Base-by-base conservation (phyloP, 352 stramenopile genomes). In the Saprolegnia diclina region DNA sequence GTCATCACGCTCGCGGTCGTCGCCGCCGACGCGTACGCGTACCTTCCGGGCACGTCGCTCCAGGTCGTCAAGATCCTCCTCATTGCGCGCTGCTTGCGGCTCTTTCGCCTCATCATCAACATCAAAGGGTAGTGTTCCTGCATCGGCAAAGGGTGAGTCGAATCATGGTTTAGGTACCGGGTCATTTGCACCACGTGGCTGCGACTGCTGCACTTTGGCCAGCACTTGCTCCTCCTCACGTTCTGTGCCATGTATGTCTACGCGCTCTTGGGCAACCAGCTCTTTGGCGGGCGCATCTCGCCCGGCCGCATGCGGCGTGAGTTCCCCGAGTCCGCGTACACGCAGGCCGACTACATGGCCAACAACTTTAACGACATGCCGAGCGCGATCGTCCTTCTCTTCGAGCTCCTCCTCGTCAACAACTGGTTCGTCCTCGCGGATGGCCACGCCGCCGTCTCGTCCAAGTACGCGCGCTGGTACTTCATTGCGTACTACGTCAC, bases 291-390 rank as follows among this genome's bases (percentile, higher is more conserved):
- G 1, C 79, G 80, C 37, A 76, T 92, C 26, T 35, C 73, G 4
- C 65, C 77, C 13, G 74, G 76, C 26, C 74, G 89, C 21, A 63
- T 73, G 18, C 56, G 71, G 0, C 16, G 11, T 3, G 66, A 72
- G 11, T 70, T 90, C 21, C 67, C 65, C 0, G 59, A 46, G 6
- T 84, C 75, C 56, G 64, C 75, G 14, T 92, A 82, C 56, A 78
- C 75, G 3, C 72, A 76, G 5, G 64, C 65, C 5, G 81, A 87
- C 52, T 92, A 88, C 55, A 85, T 82, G 56, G 72, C 77, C 62
- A 87, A 88, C 77, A 92, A 91, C 68, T 92, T 91, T 59, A 89
- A 92, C 73, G 81, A 89, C 64, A 81, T 86, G 62, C 69, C 77
- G 19, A 81, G 74, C 0, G 77, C 78, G 1, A 63, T 90, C 21